phyloP scores from a whole-genome alignment of 2,329 filamentous ascomycete species.

The Zasmidium angulare region DNA sequence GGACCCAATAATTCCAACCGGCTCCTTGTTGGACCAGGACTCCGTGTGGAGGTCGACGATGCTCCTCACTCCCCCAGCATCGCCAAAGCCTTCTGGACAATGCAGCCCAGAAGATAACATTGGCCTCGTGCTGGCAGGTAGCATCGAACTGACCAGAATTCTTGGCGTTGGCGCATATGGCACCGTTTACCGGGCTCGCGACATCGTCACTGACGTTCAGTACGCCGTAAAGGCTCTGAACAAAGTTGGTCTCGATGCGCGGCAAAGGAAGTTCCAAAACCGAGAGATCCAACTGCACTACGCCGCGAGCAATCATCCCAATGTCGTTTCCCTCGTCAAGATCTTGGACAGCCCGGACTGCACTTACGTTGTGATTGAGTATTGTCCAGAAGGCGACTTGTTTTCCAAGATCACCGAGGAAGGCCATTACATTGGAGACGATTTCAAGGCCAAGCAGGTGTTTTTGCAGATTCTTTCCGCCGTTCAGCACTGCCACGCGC shows the following conservation, averaged over 20 bases:
- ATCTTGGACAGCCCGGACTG: conserved; percentile 90
- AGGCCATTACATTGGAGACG: conserved; percentile 89
- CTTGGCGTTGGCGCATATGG: conserved; percentile 94
- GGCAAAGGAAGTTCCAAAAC: conserved; percentile 87
- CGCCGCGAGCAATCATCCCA: conserved; percentile 81
- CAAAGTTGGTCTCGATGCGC: conserved; percentile 85
- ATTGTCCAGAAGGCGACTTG: conserved; percentile 92
- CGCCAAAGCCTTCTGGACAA: conserved; percentile 40
- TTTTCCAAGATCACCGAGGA: conserved; percentile 97
- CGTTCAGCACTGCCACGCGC: conserved; percentile 88
- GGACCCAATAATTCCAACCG: conserved; percentile 14
- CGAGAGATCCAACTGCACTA: conserved; percentile 92
- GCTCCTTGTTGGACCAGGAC: conserved; percentile 7
- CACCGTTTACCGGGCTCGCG: conserved; percentile 87
- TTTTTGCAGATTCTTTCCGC: conserved; percentile 97
- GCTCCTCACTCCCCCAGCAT: conserved; percentile 53
- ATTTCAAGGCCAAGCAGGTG: conserved; percentile 78
- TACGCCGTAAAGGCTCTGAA: conserved; percentile 97
- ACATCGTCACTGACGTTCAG: conserved; percentile 73
- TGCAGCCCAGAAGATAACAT: conserved; percentile 75
- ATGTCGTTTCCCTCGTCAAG: conserved; percentile 90
- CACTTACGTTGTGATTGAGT: conserved; percentile 95
- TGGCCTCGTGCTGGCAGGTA: conserved; percentile 78
- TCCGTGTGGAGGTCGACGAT: conserved; percentile 32
- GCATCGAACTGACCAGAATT: conserved; percentile 79